A percentile compares a stretch with the other conserved stretches of the same genome.
Evolutionary conservation across 2,329 filamentous ascomycete genomes (phyloP).

Genomic region (Sclerotinia nivalis): DNA sequence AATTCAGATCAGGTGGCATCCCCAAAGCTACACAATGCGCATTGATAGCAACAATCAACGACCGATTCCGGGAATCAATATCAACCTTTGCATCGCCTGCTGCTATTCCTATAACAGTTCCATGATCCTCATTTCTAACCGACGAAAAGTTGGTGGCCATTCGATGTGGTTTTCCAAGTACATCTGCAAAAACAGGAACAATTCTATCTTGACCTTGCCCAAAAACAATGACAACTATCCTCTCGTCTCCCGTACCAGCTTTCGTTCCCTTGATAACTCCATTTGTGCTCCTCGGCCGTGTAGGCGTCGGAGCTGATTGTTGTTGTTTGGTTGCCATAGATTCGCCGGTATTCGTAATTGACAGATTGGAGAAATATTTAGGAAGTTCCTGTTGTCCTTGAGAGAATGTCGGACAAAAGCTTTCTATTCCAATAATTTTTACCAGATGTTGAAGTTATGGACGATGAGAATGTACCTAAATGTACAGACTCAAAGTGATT

Average conservation of each 20-base stretch:
- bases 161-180: slow-evolving; percentile 71
- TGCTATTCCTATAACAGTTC: slow-evolving; percentile 67
- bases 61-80: slow-evolving; percentile 58
- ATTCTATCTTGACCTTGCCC: slow-evolving; percentile 72
- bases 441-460: slow-evolving; percentile 4
- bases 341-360: slow-evolving; percentile 7
- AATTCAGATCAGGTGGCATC: slow-evolving; percentile 64
- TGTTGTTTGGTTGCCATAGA: slow-evolving; percentile 49
- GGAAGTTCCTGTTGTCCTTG: slow-evolving; percentile 4
- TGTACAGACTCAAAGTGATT: slow-evolving; percentile 5
- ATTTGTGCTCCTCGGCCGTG: slow-evolving; percentile 45
- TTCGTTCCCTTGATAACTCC: slow-evolving; percentile 41
- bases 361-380: slow-evolving; percentile 7
- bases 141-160: slow-evolving; percentile 57
- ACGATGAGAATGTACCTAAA: not conserved
- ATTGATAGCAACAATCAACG: slow-evolving; percentile 68
- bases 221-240: slow-evolving; percentile 67
- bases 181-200: slow-evolving; percentile 73
- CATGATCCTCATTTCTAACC: slow-evolving; percentile 55
- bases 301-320: slow-evolving; percentile 53
- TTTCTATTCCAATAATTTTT: slow-evolving; percentile 4
- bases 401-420: not conserved
- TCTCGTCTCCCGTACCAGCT: slow-evolving; percentile 51
- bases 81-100: slow-evolving; percentile 58
- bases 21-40: slow-evolving; percentile 73